These are phyloP conservation scores for Colletotrichum spaethianum DNA, from an alignment of 2,329 filamentous ascomycete species.

Conservation along the genomic window DNA sequence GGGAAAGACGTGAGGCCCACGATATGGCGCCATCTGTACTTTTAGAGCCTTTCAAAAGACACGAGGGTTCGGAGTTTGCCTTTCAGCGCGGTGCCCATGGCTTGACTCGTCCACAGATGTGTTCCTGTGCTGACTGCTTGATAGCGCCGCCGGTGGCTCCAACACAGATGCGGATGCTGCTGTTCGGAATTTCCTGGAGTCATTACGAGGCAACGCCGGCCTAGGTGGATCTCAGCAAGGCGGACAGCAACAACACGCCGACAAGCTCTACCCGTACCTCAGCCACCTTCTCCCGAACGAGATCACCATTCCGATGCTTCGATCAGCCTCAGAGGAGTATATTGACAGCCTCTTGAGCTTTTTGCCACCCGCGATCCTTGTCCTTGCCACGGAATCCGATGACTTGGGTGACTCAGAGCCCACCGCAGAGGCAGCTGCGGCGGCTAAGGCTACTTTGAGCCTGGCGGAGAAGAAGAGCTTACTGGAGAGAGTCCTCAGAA, in stretches of 20 bases:
- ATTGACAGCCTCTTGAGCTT: slow-evolving; percentile 83
- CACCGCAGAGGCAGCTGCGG: slow-evolving; percentile 76
- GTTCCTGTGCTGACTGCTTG: slow-evolving; percentile 36
- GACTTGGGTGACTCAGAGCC: slow-evolving; percentile 75
- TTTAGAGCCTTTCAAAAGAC: slow-evolving; percentile 45
- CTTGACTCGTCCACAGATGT: slow-evolving; percentile 6
- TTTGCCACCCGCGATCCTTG: slow-evolving; percentile 83
- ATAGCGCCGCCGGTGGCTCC: slow-evolving; percentile 49
- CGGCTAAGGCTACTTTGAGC: slow-evolving; percentile 81
- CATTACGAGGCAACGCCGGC: slow-evolving; percentile 74
- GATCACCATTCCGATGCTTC: slow-evolving; percentile 83
- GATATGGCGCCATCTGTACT: slow-evolving; percentile 44
- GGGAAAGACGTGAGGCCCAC: slow-evolving; percentile 29
- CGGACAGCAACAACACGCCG: slow-evolving; percentile 52
- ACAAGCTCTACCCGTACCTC: slow-evolving; percentile 84
- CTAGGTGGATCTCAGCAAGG: slow-evolving; percentile 51
- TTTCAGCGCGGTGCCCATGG: slow-evolving; percentile 35
- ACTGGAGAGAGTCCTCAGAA: slow-evolving; percentile 85
- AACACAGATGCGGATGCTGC: slow-evolving; percentile 80
- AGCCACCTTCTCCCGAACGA: slow-evolving; percentile 86
- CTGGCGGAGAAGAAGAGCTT: slow-evolving; percentile 84
- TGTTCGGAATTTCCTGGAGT: slow-evolving; percentile 91
- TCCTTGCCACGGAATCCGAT: slow-evolving; percentile 78
- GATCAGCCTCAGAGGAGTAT: slow-evolving; percentile 73
- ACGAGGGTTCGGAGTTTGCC: slow-evolving; percentile 38